Conservation (phyloP, 2,329 filamentous ascomycete genomes). For the Neopestalotiopsis sp. region DNA sequence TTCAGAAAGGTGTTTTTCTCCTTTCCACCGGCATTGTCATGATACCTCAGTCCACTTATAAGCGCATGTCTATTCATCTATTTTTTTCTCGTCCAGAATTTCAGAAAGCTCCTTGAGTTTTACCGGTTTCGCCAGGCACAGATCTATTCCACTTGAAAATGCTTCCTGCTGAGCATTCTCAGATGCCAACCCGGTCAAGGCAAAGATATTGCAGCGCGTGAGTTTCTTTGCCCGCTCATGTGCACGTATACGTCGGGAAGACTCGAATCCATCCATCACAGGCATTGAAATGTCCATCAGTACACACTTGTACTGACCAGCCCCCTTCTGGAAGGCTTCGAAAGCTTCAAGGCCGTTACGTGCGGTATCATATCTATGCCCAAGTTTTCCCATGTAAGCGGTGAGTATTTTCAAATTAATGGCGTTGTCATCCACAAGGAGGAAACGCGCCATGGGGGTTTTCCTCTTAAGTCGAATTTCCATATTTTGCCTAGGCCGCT, state of each 20-base stretch:
- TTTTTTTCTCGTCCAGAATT: not conserved
- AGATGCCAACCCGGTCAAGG: conserved; percentile 51
- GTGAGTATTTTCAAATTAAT: conserved; percentile 44
- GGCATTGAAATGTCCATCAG: conserved; percentile 48
- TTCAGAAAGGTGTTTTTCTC: too few species aligned
- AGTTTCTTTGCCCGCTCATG: conserved; percentile 45
- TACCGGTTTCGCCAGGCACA: conserved; percentile 56
- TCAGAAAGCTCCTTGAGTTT: conserved; percentile 38
- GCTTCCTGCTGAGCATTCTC: conserved; percentile 50
- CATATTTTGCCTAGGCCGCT: not conserved
- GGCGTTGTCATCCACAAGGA: conserved; percentile 48
- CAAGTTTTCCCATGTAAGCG: conserved; percentile 37
- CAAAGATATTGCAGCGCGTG: conserved; percentile 47
- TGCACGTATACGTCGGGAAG: conserved; percentile 45
- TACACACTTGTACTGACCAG: conserved; percentile 18
- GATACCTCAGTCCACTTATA: too few species aligned
- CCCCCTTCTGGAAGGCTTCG: conserved; percentile 34
- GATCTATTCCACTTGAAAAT: conserved; percentile 49
- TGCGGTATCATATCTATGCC: conserved; percentile 38
- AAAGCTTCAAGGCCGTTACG: conserved; percentile 45
- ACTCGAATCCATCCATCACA: conserved; percentile 47
- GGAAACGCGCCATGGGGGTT: conserved; percentile 23
- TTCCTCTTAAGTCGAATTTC: not conserved
- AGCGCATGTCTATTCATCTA: too few species aligned
- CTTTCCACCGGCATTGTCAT: too few species aligned